Conservation (phyloP, 2,329 filamentous ascomycete genomes). For the Fusarium caatingaense region DNA sequence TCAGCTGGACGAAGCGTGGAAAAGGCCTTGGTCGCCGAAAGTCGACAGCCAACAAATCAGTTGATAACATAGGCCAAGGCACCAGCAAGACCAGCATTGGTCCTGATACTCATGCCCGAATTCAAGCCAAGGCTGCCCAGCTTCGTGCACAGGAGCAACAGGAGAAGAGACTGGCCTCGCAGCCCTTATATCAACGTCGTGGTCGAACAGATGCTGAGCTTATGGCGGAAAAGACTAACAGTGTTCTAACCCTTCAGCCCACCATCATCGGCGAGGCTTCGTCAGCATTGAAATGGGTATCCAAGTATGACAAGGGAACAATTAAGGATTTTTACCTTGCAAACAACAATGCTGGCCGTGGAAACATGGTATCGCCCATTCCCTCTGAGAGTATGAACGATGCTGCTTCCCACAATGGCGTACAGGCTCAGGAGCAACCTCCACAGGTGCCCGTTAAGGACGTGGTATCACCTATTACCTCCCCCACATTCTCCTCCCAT, state of each 20-base stretch:
- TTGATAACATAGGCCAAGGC: slow-evolving; percentile 60
- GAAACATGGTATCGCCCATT: slow-evolving; percentile 55
- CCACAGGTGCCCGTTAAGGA: slow-evolving; percentile 59
- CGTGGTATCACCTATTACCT: slow-evolving; percentile 27
- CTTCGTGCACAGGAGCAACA: slow-evolving; percentile 78
- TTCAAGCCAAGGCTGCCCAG: slow-evolving; percentile 89
- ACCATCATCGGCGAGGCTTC: slow-evolving; percentile 87
- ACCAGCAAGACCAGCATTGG: slow-evolving; percentile 85
- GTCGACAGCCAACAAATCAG: slow-evolving; percentile 72
- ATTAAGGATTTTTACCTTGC: slow-evolving; percentile 88
- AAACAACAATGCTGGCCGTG: slow-evolving; percentile 77
- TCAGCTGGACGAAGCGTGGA: slow-evolving; percentile 83
- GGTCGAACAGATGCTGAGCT: slow-evolving; percentile 67
- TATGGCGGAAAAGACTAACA: slow-evolving; percentile 82
- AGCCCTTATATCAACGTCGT: slow-evolving; percentile 57
- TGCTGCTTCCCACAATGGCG: slow-evolving; percentile 15
- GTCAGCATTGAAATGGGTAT: slow-evolving; percentile 96
- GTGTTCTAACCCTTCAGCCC: slow-evolving; percentile 88
- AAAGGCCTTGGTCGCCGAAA: slow-evolving; percentile 74
- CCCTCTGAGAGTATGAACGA: slow-evolving; percentile 51
- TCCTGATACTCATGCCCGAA: slow-evolving; percentile 90
- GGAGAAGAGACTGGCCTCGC: slow-evolving; percentile 60
- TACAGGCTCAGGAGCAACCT: slow-evolving; percentile 44
- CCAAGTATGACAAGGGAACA: slow-evolving; percentile 89
- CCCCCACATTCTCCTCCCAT: slow-evolving; percentile 46